Percentiles rank a stretch among this genome's conserved stretches.
Conservation (phyloP, 2,329 filamentous ascomycete species). For the Alternaria longipes region DNA sequence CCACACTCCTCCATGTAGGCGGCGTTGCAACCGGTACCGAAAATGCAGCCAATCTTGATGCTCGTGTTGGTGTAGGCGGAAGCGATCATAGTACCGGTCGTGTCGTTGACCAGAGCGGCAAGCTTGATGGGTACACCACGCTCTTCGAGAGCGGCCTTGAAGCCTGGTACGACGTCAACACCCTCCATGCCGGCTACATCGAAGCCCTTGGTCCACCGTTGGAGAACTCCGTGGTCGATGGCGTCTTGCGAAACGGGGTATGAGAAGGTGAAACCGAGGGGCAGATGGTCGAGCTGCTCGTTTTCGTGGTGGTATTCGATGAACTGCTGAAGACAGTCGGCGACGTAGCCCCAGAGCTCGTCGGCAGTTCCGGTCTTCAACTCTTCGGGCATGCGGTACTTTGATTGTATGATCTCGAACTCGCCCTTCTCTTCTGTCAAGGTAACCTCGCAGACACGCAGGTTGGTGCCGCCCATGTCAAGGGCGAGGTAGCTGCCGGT, state of each 20-base stretch:
- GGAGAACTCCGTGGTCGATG: constrained; percentile 90
- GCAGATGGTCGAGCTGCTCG: constrained; percentile 70
- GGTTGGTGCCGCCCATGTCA: constrained; percentile 96
- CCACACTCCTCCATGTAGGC: constrained; percentile 97
- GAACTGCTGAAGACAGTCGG: constrained; percentile 92
- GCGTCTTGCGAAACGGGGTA: constrained; percentile 94
- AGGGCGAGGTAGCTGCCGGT: constrained; percentile 88
- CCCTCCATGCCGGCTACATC: constrained; percentile 94
- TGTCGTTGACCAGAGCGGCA: constrained; percentile 95
- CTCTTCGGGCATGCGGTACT: constrained; percentile 94
- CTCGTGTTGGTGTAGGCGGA: constrained; percentile 94
- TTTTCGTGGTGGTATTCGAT: constrained; percentile 83
- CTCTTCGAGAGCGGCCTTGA: constrained; percentile 79
- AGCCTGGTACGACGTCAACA: constrained; percentile 86
- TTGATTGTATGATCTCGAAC: constrained; percentile 95
- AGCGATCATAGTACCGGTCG: constrained; percentile 94
- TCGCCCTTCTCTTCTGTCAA: constrained; percentile 88
- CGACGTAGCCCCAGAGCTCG: constrained; percentile 94
- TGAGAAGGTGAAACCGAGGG: constrained; percentile 95
- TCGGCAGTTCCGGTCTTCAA: constrained; percentile 86
- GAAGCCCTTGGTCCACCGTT: constrained; percentile 98
- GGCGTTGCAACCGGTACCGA: constrained; percentile 97
- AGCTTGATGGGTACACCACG: constrained; percentile 89
- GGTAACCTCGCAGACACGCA: constrained; percentile 93
- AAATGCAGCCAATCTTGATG: constrained; percentile 97